Evolutionary conservation across 345 rosid species (phyloP).

Genomic region (Eutrema japonicum): DNA sequence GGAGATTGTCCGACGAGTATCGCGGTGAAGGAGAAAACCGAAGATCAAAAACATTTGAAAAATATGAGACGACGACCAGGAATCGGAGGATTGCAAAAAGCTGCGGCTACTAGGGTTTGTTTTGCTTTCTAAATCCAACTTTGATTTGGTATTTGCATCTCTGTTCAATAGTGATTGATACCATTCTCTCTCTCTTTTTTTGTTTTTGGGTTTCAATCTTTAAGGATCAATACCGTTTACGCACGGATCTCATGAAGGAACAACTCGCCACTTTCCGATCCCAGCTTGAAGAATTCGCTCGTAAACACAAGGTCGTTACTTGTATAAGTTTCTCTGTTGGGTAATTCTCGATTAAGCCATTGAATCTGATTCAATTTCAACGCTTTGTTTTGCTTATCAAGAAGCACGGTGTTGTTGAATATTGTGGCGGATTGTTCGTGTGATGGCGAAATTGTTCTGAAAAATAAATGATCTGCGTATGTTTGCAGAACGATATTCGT

Average conservation of each 20-base stretch:
- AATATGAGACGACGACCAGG: conserved; percentile 79
- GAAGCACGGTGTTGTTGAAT: background rate
- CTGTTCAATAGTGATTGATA: background rate
- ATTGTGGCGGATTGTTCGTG: background rate
- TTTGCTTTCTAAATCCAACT: background rate
- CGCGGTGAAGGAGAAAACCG: background rate
- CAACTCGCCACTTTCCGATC: conserved; percentile 81
- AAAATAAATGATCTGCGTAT: background rate
- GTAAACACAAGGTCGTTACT: conserved; percentile 75
- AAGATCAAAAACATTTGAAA: background rate
- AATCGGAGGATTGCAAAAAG: conserved; percentile 80
- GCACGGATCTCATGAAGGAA: conserved; percentile 86
- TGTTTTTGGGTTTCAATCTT: background rate
- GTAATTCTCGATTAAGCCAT: background rate
- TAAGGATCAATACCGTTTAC: conserved; percentile 73
- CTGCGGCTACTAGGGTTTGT: conserved; percentile 78
- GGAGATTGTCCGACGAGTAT: background rate
- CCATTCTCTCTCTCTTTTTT: background rate
- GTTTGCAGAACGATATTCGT: conserved; percentile 73
- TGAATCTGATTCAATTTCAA: background rate
- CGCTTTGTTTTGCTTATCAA: background rate
- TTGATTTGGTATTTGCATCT: background rate
- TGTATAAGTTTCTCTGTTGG: background rate
- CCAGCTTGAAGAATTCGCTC: conserved; percentile 87
- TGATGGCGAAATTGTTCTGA: background rate